Evolutionary conservation across 2,329 filamentous ascomycete genomes (phyloP), one percentile per base, ranked within the genome.

Genomic region (Scopulariopsis brevicaulis): DNA sequence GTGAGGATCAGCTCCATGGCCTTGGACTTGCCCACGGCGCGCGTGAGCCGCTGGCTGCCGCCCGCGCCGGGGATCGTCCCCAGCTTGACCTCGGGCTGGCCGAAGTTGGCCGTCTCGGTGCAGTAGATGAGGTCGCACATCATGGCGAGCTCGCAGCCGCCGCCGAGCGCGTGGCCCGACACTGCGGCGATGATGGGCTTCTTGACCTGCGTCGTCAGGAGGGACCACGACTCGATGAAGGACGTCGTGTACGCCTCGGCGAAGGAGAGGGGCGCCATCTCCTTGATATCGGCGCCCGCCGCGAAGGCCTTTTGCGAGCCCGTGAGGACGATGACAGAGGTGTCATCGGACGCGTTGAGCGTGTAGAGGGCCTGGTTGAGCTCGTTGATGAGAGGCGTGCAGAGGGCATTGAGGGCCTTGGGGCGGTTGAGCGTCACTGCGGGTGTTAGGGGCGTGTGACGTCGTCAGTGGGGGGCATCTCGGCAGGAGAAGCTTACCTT

Each of bases 111-210:
- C 18, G 74, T 83, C 55, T 86, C 80, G 2, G 89, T 92, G 74
- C 89, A 94, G 78, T 97, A 97, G 60, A 99, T 74, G 64, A 97
- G 86, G 70, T 99, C 94, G 68, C 88, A 90, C 94, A 97, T 99
- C 79, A 99, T 88, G 55, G 94, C 92, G 15, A 99, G 82, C 77
- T 99, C 94, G 70, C 94, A 99, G 53, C 94, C 94, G 57, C 94
- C 94, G 28, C 94, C 94, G 1, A 99, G 82, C 2, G 94, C 94
- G 69, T 96, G 92, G 20, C 94, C 94, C 11, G 94, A 94, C 2
- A 99, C 92, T 25, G 94, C 94, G 15, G 89, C 89, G 63, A 99
- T 92, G 67, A 97, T 84, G 57, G 94, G 94, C 71, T 95, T 97
- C 76, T 96, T 95, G 70, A 97, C 79, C 61, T 83, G 79, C 22